Percentiles rank a stretch among this genome's conserved stretches.
These are phyloP conservation scores for Scytalidium sp. DNA, from an alignment of 2,329 filamentous ascomycete species.

Conservation along the genomic window DNA sequence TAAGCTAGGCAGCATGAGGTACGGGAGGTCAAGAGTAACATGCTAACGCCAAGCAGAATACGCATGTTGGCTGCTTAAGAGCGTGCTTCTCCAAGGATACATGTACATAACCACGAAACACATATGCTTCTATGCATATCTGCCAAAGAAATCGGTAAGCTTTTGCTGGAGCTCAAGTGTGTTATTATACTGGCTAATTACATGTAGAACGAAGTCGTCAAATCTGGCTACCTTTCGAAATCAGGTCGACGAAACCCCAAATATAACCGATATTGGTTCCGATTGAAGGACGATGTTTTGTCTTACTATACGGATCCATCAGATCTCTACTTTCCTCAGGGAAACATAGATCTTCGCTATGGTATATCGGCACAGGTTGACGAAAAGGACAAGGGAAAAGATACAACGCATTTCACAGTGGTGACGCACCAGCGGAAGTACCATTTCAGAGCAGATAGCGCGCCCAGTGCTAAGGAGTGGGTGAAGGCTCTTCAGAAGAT, in stretches of 20 bases:
- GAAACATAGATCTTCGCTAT: conserved; percentile 88
- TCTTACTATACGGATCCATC: conserved; percentile 84
- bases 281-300: conserved; percentile 85
- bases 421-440: conserved; percentile 81
- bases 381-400: conserved; percentile 70
- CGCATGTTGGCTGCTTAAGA: conserved; percentile 89
- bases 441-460: conserved; percentile 85
- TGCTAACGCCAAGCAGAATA: conserved; percentile 59
- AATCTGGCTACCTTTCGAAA: conserved; percentile 86
- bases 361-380: conserved; percentile 80
- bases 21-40: neutral
- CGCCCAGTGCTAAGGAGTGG: conserved; percentile 90
- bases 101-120: conserved; percentile 93
- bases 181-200: conserved; percentile 19
- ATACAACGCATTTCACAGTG: conserved; percentile 74
- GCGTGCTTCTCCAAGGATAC: conserved; percentile 87
- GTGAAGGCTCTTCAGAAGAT: conserved; percentile 90
- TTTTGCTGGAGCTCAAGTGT: neutral
- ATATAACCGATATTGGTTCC: conserved; percentile 91
- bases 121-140: conserved; percentile 94
- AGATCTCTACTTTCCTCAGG: conserved; percentile 86
- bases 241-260: conserved; percentile 83
- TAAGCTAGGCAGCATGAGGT: conserved; percentile 30
- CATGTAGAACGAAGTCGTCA: conserved; percentile 65
- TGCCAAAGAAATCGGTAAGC: conserved; percentile 85